These are phyloP conservation scores for Crataegus laevigata DNA, from an alignment of 306 rosid species.

Conservation along the genomic window DNA sequence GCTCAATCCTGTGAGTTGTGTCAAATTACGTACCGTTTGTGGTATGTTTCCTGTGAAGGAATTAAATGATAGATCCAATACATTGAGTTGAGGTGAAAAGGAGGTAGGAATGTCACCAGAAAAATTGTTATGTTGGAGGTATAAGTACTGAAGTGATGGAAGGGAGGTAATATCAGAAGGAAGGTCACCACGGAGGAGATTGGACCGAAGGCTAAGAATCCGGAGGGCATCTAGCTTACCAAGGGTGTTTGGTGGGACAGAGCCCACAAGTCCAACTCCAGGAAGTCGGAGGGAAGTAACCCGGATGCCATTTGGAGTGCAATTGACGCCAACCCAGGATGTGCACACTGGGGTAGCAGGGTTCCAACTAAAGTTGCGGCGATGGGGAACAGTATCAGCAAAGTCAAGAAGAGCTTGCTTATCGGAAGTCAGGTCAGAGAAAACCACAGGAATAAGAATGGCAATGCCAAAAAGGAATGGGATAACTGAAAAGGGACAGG, in stretches of 20 bases:
- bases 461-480: conserved; percentile 30
- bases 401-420: conserved; percentile 70
- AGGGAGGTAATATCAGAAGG: conserved; percentile 76
- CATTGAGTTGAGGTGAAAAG: conserved; percentile 49
- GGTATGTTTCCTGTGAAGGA: conserved; percentile 68
- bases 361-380: conserved; percentile 53
- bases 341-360: conserved; percentile 40
- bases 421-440: conserved; percentile 59
- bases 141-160: conserved; percentile 61
- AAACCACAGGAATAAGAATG: conserved; percentile 41
- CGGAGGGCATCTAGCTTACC: conserved; percentile 70
- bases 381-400: conserved; percentile 55
- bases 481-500: conserved; percentile 27
- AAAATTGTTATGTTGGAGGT: conserved; percentile 77
- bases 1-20: conserved; percentile 54
- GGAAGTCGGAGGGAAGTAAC: conserved; percentile 64
- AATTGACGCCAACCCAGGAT: conserved; percentile 62
- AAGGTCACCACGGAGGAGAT: conserved; percentile 60
- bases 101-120: conserved; percentile 74
- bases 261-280: conserved; percentile 73
- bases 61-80: conserved; percentile 77
- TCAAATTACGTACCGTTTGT: conserved; percentile 43
- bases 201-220: conserved; percentile 75
- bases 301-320: conserved; percentile 38
- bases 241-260: conserved; percentile 62